A percentile compares a stretch with the other conserved stretches of the same genome.
phyloP scores from a whole-genome alignment of 1,139 yeast genomes.

The Hanseniaspora sp. region DNA sequence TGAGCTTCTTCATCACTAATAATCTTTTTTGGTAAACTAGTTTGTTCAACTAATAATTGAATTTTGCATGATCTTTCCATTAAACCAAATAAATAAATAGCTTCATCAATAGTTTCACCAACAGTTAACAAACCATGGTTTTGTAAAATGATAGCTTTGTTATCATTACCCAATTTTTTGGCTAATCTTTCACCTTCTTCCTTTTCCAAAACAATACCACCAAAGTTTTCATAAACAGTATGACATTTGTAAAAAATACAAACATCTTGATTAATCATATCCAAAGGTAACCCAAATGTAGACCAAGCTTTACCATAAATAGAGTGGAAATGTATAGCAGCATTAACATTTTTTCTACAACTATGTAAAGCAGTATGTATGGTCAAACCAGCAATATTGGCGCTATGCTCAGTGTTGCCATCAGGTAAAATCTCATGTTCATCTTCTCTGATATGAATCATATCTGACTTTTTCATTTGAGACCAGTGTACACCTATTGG shows the following conservation, averaged over 20 bases:
- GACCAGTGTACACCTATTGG: constrained; percentile 63
- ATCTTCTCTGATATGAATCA: constrained; percentile 60
- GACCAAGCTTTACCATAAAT: constrained; percentile 62
- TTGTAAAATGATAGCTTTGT: constrained; percentile 52
- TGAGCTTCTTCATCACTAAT: constrained; percentile 60
- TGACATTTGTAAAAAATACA: constrained; percentile 56
- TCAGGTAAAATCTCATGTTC: constrained; percentile 47
- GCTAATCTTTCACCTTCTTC: constrained; percentile 60
- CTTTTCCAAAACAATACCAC: constrained; percentile 63
- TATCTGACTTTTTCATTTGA: constrained; percentile 53
- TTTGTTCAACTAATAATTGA: constrained; percentile 49
- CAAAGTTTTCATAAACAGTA: constrained; percentile 54
- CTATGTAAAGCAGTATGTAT: constrained; percentile 64
- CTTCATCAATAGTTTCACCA: constrained; percentile 66
- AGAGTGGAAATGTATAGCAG: constrained; percentile 71
- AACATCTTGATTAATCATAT: constrained; percentile 67
- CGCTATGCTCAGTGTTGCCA: constrained; percentile 47
- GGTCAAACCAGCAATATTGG: constrained; percentile 67
- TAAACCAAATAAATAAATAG: constrained; percentile 56
- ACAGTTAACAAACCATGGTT: constrained; percentile 69
- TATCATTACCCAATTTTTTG: constrained; percentile 47
- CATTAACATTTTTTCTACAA: constrained; percentile 63
- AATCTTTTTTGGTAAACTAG: constrained; percentile 28
- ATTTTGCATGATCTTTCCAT: constrained; percentile 58
- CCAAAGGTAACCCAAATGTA: constrained; percentile 56